Conservation (phyloP, 768 basidiomycete genomes). For the Hebeloma cylindrosporum region DNA sequence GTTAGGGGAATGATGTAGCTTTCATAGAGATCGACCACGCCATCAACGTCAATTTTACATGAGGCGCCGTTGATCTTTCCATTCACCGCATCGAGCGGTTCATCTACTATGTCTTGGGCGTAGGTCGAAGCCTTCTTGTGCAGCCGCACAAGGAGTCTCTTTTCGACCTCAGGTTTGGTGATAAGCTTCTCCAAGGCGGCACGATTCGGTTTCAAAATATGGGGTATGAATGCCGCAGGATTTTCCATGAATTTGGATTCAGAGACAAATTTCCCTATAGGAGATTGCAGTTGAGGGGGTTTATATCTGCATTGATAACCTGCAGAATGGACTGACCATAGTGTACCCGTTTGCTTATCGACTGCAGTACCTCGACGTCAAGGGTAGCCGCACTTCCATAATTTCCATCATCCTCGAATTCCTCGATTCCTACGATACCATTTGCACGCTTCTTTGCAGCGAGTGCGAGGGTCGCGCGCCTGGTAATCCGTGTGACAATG, state of each 20-base stretch:
- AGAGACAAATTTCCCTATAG: conserved; percentile 97
- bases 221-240: conserved; percentile 88
- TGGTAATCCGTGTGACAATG: conserved; percentile 90
- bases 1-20: conserved; percentile 96
- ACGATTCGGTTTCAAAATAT: conserved; percentile 80
- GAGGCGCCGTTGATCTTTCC: conserved; percentile 32
- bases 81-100: conserved; percentile 36
- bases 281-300: background rate
- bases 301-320: no score
- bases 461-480: conserved; percentile 64
- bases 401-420: conserved; percentile 93
- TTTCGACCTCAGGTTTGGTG: conserved; percentile 97
- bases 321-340: conserved; percentile 88
- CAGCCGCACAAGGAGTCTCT: conserved; percentile 75
- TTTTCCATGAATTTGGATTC: conserved; percentile 93
- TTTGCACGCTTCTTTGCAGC: conserved; percentile 63
- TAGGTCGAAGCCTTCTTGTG: conserved; percentile 80
- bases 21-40: conserved; percentile 91
- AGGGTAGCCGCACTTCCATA: conserved; percentile 94
- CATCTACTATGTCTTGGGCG: conserved; percentile 76
- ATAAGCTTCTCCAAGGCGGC: conserved; percentile 81
- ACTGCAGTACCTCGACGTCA: conserved; percentile 95
- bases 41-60: conserved; percentile 87
- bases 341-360: conserved; percentile 97
- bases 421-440: conserved; percentile 65